phyloP scores from a whole-genome alignment of 495 filamentous ascomycete species.

The Trichoderma erinaceum region DNA sequence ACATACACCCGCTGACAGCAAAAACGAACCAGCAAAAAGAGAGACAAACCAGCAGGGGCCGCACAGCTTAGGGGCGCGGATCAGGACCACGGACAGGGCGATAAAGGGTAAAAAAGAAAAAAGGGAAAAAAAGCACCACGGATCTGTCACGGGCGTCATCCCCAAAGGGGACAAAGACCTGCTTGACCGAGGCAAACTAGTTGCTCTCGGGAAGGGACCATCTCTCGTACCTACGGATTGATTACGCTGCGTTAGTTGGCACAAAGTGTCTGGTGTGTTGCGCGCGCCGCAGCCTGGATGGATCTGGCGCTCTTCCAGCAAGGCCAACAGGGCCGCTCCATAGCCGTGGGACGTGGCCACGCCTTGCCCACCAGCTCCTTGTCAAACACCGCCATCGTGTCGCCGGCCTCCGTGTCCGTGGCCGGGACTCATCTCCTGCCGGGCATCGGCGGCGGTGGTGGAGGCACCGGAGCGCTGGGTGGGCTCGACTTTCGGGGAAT shows the following conservation, averaged over 20 bases:
- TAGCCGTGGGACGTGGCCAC: not conserved
- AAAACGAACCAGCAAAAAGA: not conserved
- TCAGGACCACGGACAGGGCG: too few relatives aligned
- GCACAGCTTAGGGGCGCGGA: too few relatives aligned
- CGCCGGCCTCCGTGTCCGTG: not conserved
- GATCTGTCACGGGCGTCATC: too few relatives aligned
- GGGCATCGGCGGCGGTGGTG: not conserved
- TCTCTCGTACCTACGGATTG: not conserved
- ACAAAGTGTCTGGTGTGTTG: not conserved
- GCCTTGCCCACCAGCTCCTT: conserved; percentile 9
- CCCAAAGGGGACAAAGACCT: not conserved
- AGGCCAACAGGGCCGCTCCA: not conserved
- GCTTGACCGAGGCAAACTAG: too few relatives aligned
- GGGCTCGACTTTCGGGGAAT: conserved; percentile 1
- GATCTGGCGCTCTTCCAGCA: conserved; percentile 7
- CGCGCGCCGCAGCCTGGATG: not conserved
- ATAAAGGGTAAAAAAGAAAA: not conserved
- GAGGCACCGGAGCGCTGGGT: not conserved
- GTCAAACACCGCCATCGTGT: conserved; percentile 2
- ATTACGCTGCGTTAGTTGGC: not conserved
- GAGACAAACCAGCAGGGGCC: not conserved
- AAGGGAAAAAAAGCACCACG: not conserved
- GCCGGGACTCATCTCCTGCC: not conserved
- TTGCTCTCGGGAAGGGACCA: too few relatives aligned
- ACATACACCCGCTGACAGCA: not conserved